Percentiles rank a stretch among this genome's conserved stretches.
Evolutionary conservation across 257 asterid genomes (phyloP).

Genomic region (Solanum bulbocastanum): DNA sequence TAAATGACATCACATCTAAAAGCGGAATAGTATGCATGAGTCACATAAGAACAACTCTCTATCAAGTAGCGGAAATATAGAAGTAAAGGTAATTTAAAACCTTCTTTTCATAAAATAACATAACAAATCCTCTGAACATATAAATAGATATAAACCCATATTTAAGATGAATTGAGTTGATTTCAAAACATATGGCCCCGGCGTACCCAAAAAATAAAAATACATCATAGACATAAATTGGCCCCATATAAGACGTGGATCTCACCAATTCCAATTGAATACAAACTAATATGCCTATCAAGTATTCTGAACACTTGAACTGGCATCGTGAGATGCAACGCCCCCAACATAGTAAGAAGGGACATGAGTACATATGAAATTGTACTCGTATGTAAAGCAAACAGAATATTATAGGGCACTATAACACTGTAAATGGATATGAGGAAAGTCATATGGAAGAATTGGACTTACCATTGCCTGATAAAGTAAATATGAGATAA

Average conservation of each 20-base stretch:
- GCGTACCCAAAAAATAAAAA: neutral
- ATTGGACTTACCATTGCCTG: neutral
- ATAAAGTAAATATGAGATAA: neutral
- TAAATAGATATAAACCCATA: too few relatives aligned
- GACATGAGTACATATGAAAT: neutral
- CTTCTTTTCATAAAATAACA: too few relatives aligned
- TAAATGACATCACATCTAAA: too few relatives aligned
- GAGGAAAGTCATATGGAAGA: neutral
- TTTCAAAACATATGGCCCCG: too few relatives aligned
- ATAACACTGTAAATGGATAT: neutral
- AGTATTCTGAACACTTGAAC: neutral
- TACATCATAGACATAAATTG: neutral
- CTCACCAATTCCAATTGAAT: neutral
- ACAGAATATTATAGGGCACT: neutral
- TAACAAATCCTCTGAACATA: too few relatives aligned
- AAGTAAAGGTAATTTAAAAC: too few relatives aligned
- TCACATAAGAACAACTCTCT: too few relatives aligned
- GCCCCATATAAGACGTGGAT: neutral
- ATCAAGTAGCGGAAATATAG: too few relatives aligned
- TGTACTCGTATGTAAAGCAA: neutral
- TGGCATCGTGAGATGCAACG: neutral
- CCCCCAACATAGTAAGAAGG: neutral
- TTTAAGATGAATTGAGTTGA: too few relatives aligned
- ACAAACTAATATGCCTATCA: neutral
- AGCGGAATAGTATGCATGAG: too few relatives aligned